A percentile compares a stretch with the other conserved stretches of the same genome.
phyloP scores from a whole-genome alignment of 1,139 yeast genomes.

The Pichia sp. region DNA sequence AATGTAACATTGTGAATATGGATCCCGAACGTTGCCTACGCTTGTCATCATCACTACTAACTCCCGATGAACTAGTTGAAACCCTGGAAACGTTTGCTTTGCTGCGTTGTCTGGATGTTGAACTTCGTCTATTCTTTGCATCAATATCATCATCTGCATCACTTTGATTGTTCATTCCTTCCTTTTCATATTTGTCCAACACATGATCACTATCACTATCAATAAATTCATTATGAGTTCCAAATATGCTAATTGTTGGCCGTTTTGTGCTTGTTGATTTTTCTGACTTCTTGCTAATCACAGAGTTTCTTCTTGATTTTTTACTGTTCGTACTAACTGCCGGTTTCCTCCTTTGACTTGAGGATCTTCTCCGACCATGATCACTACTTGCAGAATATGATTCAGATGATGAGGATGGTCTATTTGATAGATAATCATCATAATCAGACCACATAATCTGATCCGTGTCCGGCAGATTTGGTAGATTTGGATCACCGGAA shows the following conservation, averaged over 20 bases:
- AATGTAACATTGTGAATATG: slow-evolving; percentile 5
- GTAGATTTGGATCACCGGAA: slow-evolving; percentile 41
- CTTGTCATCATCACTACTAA: background rate
- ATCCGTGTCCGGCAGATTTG: slow-evolving; percentile 37
- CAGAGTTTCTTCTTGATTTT: background rate
- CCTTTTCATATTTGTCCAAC: background rate
- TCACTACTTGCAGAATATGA: background rate
- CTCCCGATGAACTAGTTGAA: background rate
- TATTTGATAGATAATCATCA: slow-evolving; percentile 17
- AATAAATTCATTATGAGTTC: background rate
- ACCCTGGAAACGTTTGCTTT: background rate
- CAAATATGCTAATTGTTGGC: background rate
- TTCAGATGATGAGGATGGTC: slow-evolving; percentile 3
- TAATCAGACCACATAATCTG: slow-evolving; percentile 32
- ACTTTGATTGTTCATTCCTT: background rate
- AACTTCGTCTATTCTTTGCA: background rate
- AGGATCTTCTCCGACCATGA: background rate
- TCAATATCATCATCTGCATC: background rate
- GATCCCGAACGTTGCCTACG: slow-evolving; percentile 9
- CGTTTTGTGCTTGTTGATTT: background rate
- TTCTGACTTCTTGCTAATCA: background rate
- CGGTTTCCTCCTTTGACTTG: background rate
- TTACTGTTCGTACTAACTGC: background rate
- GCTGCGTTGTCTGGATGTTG: background rate
- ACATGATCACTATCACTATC: background rate